phyloP scores from a whole-genome alignment of 164 flowering plant genomes.

The Annona squamosa region DNA sequence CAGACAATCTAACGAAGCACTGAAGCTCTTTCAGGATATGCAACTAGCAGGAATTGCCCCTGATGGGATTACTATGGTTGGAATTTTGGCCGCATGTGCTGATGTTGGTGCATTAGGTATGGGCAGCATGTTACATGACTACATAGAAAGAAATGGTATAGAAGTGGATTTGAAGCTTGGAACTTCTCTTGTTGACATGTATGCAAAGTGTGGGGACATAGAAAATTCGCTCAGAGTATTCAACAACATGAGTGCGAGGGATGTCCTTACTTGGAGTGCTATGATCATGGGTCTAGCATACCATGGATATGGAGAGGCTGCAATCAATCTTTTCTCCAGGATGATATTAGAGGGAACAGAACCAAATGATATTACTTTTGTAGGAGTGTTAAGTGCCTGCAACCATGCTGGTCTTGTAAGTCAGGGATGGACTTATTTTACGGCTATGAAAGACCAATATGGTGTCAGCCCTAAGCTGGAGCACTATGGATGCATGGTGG shows the following conservation, averaged over 20 bases:
- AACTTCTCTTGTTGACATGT: conserved; percentile 37
- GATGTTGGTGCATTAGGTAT: conserved; percentile 30
- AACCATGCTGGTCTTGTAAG: conserved; percentile 28
- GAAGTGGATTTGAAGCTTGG: conserved; percentile 29
- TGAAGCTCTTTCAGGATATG: conserved; percentile 29
- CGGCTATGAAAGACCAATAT: conserved; percentile 21
- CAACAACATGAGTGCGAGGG: conserved; percentile 19
- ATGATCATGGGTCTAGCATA: conserved; percentile 32
- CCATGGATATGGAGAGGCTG: conserved; percentile 27
- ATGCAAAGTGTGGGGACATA: conserved; percentile 34
- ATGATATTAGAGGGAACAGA: conserved; percentile 21
- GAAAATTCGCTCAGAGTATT: conserved; percentile 22
- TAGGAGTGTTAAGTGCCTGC: conserved; percentile 29
- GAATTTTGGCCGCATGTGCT: conserved; percentile 31
- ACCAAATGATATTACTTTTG: conserved; percentile 30
- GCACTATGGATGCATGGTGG: conserved; percentile 38
- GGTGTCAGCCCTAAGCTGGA: conserved; percentile 25
- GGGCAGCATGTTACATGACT: conserved; percentile 31
- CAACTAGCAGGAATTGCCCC: conserved; percentile 21
- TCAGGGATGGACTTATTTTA: conserved; percentile 19
- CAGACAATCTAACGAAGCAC: conserved; percentile 22
- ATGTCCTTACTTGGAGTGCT: conserved; percentile 28
- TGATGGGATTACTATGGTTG: conserved; percentile 28
- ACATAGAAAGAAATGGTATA: conserved; percentile 20
- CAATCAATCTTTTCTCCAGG: conserved; percentile 24